Percentiles rank a stretch among this genome's conserved stretches.
phyloP scores from a whole-genome alignment of 1,284 basidiomycete genomes.

The Malassezia japonica region DNA sequence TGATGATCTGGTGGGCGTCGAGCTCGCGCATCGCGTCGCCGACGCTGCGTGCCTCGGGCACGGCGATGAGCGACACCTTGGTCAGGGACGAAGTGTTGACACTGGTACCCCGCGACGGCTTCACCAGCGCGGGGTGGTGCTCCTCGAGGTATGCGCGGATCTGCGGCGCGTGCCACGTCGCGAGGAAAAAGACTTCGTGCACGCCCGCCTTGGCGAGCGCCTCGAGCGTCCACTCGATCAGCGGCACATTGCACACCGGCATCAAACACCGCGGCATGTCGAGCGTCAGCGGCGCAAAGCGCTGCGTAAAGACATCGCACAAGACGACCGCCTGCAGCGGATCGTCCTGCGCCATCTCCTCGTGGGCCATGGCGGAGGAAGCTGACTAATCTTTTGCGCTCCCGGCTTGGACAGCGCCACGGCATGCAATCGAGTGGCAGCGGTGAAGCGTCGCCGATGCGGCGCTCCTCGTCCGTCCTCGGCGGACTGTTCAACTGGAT shows the following conservation, averaged over 20 bases:
- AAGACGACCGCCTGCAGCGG: slow-evolving; percentile 77
- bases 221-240: slow-evolving; percentile 94
- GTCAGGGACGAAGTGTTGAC: slow-evolving; percentile 1
- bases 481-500: slow-evolving; percentile 15
- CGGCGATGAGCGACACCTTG: slow-evolving; percentile 66
- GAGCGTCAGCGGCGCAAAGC: slow-evolving; percentile 73
- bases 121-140: slow-evolving; percentile 6
- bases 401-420: not conserved
- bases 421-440: not conserved
- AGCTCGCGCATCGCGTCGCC: slow-evolving; percentile 95
- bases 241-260: slow-evolving; percentile 82
- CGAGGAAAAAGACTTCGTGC: slow-evolving; percentile 84
- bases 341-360: slow-evolving; percentile 40
- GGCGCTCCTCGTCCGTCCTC: slow-evolving; percentile 12
- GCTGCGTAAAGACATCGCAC: slow-evolving; percentile 86
- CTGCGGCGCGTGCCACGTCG: slow-evolving; percentile 52
- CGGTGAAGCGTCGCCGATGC: not conserved
- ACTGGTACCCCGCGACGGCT: not conserved
- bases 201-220: slow-evolving; percentile 82
- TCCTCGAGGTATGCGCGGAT: slow-evolving; percentile 59
- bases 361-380: slow-evolving; percentile 13
- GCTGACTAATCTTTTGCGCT: not conserved
- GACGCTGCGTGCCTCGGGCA: slow-evolving; percentile 75
- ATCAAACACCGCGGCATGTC: slow-evolving; percentile 59
- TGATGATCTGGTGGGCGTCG: slow-evolving; percentile 76